Evolutionary conservation across 345 rosid genomes (phyloP).

Genomic region (Turnera subulata): DNA sequence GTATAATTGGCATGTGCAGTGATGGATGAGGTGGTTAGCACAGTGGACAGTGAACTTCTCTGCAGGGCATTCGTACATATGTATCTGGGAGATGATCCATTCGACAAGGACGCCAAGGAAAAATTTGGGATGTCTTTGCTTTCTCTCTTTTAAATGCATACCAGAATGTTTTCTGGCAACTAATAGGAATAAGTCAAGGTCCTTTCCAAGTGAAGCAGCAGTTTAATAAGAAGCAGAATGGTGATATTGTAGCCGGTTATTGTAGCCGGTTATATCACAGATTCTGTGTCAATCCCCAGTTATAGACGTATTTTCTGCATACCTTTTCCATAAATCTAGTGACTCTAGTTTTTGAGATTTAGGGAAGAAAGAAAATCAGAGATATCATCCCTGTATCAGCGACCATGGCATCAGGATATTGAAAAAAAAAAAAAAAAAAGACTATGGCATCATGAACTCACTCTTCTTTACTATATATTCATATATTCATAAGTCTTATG

Average conservation of each 20-base stretch:
- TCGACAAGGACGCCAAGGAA: conserved; percentile 47
- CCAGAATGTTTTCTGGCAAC: conserved; percentile 6
- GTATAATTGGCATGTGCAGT: conserved; percentile 27
- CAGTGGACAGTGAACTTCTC: conserved; percentile 46
- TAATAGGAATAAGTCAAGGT: conserved; percentile 17
- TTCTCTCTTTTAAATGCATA: conserved; percentile 31
- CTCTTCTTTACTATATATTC: conserved; percentile 8
- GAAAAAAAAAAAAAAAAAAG: too few relatives aligned
- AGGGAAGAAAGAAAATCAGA: background rate
- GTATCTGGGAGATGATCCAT: conserved; percentile 47
- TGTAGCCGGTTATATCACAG: background rate
- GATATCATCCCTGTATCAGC: background rate
- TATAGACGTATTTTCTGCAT: background rate
- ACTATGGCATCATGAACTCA: background rate
- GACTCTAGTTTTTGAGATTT: background rate
- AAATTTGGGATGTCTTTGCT: conserved; percentile 43
- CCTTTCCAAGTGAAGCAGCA: background rate
- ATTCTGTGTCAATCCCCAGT: background rate
- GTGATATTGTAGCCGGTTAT: conserved; percentile 14
- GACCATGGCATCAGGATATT: too few relatives aligned
- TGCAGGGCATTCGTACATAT: conserved; percentile 44
- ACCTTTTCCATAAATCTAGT: background rate
- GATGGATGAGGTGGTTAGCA: conserved; percentile 39
- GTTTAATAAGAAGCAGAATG: conserved; percentile 13
- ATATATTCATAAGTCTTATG: conserved; percentile 20